Evolutionary conservation across 164 flowering plant genomes (phyloP).

Genomic region (Aristolochia fimbriata): DNA sequence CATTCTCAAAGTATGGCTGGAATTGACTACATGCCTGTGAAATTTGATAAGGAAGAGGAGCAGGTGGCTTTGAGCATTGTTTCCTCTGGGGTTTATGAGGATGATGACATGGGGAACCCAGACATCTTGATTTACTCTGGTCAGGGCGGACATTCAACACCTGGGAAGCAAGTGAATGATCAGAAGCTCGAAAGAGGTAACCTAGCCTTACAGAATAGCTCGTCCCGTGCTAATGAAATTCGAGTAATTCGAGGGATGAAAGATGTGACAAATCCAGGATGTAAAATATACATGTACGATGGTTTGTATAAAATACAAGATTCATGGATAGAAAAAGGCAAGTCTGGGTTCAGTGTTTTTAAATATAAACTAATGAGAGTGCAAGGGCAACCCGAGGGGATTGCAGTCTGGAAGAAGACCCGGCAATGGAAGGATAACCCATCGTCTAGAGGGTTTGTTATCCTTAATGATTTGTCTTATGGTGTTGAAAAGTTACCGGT

Average conservation of each 20-base stretch:
- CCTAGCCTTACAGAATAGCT: slow-evolving; percentile 48
- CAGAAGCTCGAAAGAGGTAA: slow-evolving; percentile 61
- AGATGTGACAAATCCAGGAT: slow-evolving; percentile 17
- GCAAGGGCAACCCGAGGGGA: slow-evolving; percentile 44
- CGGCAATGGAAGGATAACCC: slow-evolving; percentile 32
- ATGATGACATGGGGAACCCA: slow-evolving; percentile 26
- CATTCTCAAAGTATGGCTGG: slow-evolving; percentile 51
- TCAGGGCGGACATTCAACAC: slow-evolving; percentile 36
- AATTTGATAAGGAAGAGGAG: slow-evolving; percentile 25
- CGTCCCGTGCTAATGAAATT: slow-evolving; percentile 32
- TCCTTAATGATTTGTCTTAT: slow-evolving; percentile 38
- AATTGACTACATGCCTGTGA: slow-evolving; percentile 36
- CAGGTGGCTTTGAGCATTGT: slow-evolving; percentile 49
- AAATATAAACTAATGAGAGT: slow-evolving; percentile 38
- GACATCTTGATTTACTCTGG: slow-evolving; percentile 48
- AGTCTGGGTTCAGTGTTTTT: slow-evolving; percentile 34
- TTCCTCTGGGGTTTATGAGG: slow-evolving; percentile 46
- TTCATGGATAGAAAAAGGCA: slow-evolving; percentile 43
- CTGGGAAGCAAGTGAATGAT: slow-evolving; percentile 23
- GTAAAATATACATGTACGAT: slow-evolving; percentile 41
- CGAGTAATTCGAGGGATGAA: slow-evolving; percentile 44
- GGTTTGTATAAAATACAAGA: slow-evolving; percentile 45
- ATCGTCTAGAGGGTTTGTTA: slow-evolving; percentile 22
- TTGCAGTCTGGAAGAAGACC: slow-evolving; percentile 32
- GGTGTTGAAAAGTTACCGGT: slow-evolving; percentile 42